Conservation (phyloP, 805 yeast genomes). For the Teunomyces panamensis region DNA sequence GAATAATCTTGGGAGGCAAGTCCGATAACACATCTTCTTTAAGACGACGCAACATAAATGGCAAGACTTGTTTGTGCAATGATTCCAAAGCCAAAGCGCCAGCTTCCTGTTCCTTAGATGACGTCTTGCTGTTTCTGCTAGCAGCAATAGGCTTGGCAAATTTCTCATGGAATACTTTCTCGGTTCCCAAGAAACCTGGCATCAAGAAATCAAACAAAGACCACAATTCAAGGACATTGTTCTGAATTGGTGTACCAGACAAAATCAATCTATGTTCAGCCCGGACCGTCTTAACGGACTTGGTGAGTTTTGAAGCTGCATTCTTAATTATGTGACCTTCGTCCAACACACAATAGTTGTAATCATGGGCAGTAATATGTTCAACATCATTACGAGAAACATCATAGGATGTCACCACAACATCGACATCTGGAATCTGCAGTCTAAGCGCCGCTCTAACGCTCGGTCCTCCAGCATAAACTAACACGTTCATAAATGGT, state of each 20-base stretch:
- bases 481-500: conserved; percentile 76
- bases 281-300: conserved; percentile 74
- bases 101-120: conserved; percentile 91
- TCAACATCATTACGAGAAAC: conserved; percentile 91
- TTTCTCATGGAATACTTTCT: conserved; percentile 87
- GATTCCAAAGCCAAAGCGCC: conserved; percentile 97
- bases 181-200: conserved; percentile 98
- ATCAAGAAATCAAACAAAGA: conserved; percentile 93
- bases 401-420: conserved; percentile 93
- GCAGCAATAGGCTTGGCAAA: conserved; percentile 98
- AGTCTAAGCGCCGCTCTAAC: conserved; percentile 56
- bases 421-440: conserved; percentile 59
- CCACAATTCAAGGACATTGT: conserved; percentile 95
- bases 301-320: conserved; percentile 81
- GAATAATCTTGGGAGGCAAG: conserved; percentile 96
- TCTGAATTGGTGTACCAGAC: conserved; percentile 98
- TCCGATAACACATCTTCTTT: conserved; percentile 96
- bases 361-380: conserved; percentile 55
- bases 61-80: conserved; percentile 91
- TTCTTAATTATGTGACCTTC: conserved; percentile 98
- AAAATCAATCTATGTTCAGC: conserved; percentile 89
- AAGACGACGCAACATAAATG: conserved; percentile 91
- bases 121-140: conserved; percentile 81
- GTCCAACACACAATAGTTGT: conserved; percentile 92
- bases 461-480: conserved; percentile 92